Conservation (phyloP, 2,329 filamentous ascomycete species). For the Penicillium sp. region DNA sequence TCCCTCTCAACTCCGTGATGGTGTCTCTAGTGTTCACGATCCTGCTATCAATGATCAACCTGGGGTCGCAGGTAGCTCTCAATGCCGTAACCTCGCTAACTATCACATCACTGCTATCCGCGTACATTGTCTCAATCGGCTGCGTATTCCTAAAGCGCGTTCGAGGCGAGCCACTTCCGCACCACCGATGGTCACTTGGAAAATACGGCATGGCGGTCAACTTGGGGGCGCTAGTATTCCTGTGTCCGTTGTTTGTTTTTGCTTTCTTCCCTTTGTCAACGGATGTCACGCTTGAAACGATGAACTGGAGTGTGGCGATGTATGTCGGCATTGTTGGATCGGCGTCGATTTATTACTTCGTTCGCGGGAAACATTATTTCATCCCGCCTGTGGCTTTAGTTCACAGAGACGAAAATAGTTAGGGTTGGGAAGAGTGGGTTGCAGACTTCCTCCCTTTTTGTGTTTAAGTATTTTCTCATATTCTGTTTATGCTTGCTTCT, state of each 20-base stretch:
- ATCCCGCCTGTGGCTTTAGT: slow-evolving; percentile 39
- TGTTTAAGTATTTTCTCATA: not conserved
- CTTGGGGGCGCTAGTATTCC: slow-evolving; percentile 38
- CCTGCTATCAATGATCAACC: slow-evolving; percentile 51
- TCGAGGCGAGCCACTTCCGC: slow-evolving; percentile 42
- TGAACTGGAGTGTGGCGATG: slow-evolving; percentile 50
- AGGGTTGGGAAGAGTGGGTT: not conserved
- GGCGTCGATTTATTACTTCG: slow-evolving; percentile 44
- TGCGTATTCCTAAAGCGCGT: slow-evolving; percentile 48
- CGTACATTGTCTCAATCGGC: slow-evolving; percentile 47
- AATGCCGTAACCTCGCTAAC: slow-evolving; percentile 45
- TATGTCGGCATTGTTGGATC: slow-evolving; percentile 46
- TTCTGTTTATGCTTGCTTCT: not conserved
- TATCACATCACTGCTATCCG: slow-evolving; percentile 41
- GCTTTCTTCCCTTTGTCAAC: slow-evolving; percentile 44
- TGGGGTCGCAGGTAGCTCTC: slow-evolving; percentile 47
- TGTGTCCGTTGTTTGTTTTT: slow-evolving; percentile 43
- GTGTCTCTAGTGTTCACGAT: slow-evolving; percentile 44
- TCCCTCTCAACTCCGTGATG: slow-evolving; percentile 49
- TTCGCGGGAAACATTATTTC: slow-evolving; percentile 43
- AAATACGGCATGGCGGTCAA: slow-evolving; percentile 46
- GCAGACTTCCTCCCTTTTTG: not conserved
- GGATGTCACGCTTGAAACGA: slow-evolving; percentile 34
- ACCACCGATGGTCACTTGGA: slow-evolving; percentile 47
- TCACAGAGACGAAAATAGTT: slow-evolving; percentile 24